Base-by-base conservation (phyloP, 1,139 yeast species). In the Candida tunisiensis region DNA sequence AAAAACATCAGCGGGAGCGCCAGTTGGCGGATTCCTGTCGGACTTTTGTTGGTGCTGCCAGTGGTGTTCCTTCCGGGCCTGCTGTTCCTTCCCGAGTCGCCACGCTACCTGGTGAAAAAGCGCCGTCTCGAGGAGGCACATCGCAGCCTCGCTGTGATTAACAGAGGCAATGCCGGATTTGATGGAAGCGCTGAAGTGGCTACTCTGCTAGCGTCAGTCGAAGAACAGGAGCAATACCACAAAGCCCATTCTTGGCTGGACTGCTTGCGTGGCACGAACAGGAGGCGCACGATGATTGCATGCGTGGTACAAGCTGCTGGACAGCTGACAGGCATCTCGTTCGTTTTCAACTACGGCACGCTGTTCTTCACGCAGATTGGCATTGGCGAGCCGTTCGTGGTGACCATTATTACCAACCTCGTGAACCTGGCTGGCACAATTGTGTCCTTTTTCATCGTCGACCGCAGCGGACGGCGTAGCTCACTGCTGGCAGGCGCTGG, bases 341-440 rank as follows among this genome's bases (percentile, higher is more conserved):
- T 74, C 54, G 74, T 77, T 59, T 75, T 77, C 64, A 75, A 75
- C 60, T 77, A 74, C 41, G 82, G 83, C 52, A 75, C 85, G 34
- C 67, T 77, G 30, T 65, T 75, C 45, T 77, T 77, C 67, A 53
- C 67, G 44, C 74, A 88, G 39, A 79, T 77, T 39, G 91, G 91
- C 42, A 54, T 77, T 49, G 33, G 27, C 39, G 83, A 74, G 51
- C 68, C 92, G 22, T 79, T 72, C 55, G 64, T 74, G 50, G 74
- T 91, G 10, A 65, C 88, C 16, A 75, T 80, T 40, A 62, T 78
- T 35, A 60, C 79, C 29, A 91, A 91, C 60, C 60, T 73, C 37
- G 82, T 79, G 35, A 79, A 79, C 57, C 74, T 78, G 51, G 70
- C 60, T 21, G 74, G 85, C 13, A 78, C 92, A 4, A 68, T 77